Percentiles rank a stretch among this genome's conserved stretches.
Evolutionary conservation across 2,329 filamentous ascomycete genomes (phyloP).

Genomic region (Exophiala calicioides): DNA sequence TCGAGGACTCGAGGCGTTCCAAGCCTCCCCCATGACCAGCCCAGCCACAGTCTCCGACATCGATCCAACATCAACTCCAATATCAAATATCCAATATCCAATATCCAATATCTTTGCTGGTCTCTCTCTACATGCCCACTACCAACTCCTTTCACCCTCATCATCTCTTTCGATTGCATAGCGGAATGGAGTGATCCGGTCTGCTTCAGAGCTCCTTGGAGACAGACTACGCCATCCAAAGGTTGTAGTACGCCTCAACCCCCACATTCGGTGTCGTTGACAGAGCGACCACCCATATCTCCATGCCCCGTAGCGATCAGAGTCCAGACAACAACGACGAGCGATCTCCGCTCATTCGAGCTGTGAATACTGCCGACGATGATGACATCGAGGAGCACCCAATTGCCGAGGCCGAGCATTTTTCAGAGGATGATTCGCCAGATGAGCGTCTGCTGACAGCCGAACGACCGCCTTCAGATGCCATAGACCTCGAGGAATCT

Average conservation of each 20-base stretch:
- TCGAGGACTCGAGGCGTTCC: background rate
- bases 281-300: background rate
- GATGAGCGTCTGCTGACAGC: constrained; percentile 7
- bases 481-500: constrained; percentile 20
- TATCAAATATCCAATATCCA: constrained; percentile 3
- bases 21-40: constrained; percentile 5
- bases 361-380: constrained; percentile 12
- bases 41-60: background rate
- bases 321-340: constrained; percentile 24
- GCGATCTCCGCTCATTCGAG: constrained; percentile 29
- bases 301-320: constrained; percentile 27
- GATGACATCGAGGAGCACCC: constrained; percentile 16
- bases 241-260: too few species aligned
- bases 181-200: too few species aligned
- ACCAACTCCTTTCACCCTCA: too few species aligned
- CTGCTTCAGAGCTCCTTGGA: too few species aligned
- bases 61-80: background rate
- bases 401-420: constrained; percentile 10
- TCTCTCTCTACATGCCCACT: too few species aligned
- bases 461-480: constrained; percentile 15
- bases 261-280: too few species aligned
- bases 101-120: too few species aligned
- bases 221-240: too few species aligned
- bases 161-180: too few species aligned
- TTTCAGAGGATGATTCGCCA: constrained; percentile 9